Evolutionary conservation across 2,329 filamentous ascomycete species (phyloP), one percentile per base, ranked within the genome.

Genomic region (Nemania bipapillata): DNA sequence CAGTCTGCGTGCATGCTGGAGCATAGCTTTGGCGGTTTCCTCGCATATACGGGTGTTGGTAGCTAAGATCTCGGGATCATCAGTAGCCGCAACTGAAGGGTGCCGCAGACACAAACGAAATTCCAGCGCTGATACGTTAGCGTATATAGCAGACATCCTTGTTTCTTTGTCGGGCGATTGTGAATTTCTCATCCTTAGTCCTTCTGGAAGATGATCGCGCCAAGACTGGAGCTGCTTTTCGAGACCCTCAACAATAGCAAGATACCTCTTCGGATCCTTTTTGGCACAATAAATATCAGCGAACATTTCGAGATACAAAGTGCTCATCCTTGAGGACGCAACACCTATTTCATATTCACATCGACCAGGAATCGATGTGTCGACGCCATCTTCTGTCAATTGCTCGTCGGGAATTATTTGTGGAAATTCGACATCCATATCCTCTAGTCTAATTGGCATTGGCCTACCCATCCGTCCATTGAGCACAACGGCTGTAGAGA

Each of bases 391-490:
- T 42, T 92, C 89, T 0, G 86, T 87, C 0, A 93, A 85, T 32
- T 90, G 83, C 72, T 92, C 90, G 76, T 96, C 93, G 28, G 90
- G 84, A 35, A 94, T 85, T 4, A 89, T 82, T 65, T 92, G 86
- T 0, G 92, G 93, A 55, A 93, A 87, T 69, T 93, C 92, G 40
- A 92, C 87, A 74, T 96, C 93, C 73, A 94, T 91, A 71, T 96
- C 92, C 59, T 92, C 89, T 3, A 90, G 82, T 11, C 88, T 86
- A 55, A 96, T 86, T 1, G 90, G 88, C 86, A 96, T 92, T 0
- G 93, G 93, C 17, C 90, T 86, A 20, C 93, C 93, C 40, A 94
- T 87, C 66, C 92, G 92, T 22, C 92, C 92, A 73, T 89, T 89
- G 9, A 95, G 82, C n/a, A 87, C 88, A 9, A 92, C 84, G 68